These are phyloP conservation scores for Blastobotrys americana DNA, from an alignment of 805 yeast genomes.

Conservation along the genomic window DNA sequence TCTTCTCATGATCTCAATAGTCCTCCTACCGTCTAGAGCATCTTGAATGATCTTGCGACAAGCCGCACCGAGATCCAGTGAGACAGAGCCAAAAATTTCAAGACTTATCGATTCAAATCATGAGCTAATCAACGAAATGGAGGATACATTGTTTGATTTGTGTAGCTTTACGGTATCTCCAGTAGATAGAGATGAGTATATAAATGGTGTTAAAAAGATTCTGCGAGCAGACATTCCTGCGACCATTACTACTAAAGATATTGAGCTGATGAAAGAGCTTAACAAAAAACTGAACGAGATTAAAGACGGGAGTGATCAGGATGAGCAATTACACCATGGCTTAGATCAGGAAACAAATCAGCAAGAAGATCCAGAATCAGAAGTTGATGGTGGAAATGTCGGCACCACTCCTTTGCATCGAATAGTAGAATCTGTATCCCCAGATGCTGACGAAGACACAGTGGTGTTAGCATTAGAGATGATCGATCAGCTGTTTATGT, in stretches of 20 bases:
- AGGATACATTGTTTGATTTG: slow-evolving; percentile 12
- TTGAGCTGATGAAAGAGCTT: slow-evolving; percentile 29
- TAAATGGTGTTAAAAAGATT: slow-evolving; percentile 34
- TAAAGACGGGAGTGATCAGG: too few relatives aligned
- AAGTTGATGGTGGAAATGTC: slow-evolving; percentile 27
- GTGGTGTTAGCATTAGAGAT: slow-evolving; percentile 42
- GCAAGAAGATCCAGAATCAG: slow-evolving; percentile 7
- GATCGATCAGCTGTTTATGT: slow-evolving; percentile 62
- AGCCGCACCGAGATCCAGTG: too few relatives aligned
- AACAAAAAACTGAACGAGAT: not conserved
- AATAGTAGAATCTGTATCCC: slow-evolving; percentile 45
- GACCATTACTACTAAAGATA: slow-evolving; percentile 76
- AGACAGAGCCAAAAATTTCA: too few relatives aligned
- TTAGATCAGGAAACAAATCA: slow-evolving; percentile 9
- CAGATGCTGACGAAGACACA: slow-evolving; percentile 38
- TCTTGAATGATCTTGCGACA: too few relatives aligned
- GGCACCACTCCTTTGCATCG: slow-evolving; percentile 79
- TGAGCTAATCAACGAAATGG: slow-evolving; percentile 6
- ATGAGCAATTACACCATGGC: slow-evolving; percentile 2
- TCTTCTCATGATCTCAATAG: too few relatives aligned
- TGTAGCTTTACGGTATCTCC: slow-evolving; percentile 16
- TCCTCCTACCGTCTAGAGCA: too few relatives aligned
- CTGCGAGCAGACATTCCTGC: slow-evolving; percentile 68
- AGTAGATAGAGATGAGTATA: slow-evolving; percentile 10
- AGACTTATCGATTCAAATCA: too few relatives aligned